phyloP scores from a whole-genome alignment of 768 basidiomycete genomes.

The Termitomyces titanicus region DNA sequence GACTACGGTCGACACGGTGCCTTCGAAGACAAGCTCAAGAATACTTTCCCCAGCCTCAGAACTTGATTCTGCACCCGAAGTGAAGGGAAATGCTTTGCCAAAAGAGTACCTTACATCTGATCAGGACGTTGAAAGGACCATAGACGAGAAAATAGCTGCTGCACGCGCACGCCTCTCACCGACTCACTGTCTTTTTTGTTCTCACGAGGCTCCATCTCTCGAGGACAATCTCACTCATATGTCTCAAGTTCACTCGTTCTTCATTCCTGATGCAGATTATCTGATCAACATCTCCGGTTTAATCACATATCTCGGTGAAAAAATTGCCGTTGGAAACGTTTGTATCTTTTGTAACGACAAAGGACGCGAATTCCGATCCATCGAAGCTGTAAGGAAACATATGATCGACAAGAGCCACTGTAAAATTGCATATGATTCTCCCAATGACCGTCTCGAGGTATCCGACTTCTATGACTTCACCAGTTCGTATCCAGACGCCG shows the following conservation, averaged over 20 bases:
- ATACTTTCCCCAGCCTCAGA: conserved; percentile 11
- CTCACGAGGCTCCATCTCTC: conserved; percentile 43
- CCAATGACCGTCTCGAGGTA: conserved; percentile 77
- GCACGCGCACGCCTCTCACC: conserved; percentile 61
- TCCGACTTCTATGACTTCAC: conserved; percentile 95
- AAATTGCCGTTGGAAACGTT: conserved; percentile 88
- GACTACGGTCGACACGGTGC: not conserved
- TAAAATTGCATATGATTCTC: conserved; percentile 88
- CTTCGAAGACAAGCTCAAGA: conserved; percentile 4
- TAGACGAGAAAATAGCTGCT: conserved; percentile 73
- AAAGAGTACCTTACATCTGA: conserved; percentile 33
- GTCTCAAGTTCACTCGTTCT: conserved; percentile 86
- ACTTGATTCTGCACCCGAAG: conserved; percentile 16
- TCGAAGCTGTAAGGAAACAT: conserved; percentile 90
- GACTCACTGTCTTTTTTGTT: conserved; percentile 85
- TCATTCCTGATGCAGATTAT: conserved; percentile 91
- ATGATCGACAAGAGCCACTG: conserved; percentile 97
- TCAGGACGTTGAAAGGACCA: conserved; percentile 49
- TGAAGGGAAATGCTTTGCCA: conserved; percentile 13
- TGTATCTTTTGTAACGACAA: conserved; percentile 89
- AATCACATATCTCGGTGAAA: conserved; percentile 84
- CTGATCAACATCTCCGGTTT: conserved; percentile 82
- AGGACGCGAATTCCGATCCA: conserved; percentile 74
- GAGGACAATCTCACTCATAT: conserved; percentile 82
- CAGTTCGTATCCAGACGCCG: conserved; percentile 63